A percentile compares a stretch with the other conserved stretches of the same genome.
phyloP scores from a whole-genome alignment of 228 moss, liverwort and hornwort species.

The Sphagnum fallax region DNA sequence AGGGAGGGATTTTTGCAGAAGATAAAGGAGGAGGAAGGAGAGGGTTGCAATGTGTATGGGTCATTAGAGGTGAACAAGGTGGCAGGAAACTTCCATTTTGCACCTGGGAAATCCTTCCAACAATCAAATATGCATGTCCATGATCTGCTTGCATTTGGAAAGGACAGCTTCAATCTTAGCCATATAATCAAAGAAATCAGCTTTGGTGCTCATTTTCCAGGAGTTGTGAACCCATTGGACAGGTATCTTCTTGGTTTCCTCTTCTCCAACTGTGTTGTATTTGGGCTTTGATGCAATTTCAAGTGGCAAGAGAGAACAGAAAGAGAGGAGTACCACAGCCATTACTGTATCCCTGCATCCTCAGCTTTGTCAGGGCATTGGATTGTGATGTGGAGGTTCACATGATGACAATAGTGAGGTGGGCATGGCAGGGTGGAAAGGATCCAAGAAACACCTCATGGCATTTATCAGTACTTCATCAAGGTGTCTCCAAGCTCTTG shows the following conservation, averaged over 20 bases:
- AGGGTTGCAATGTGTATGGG: constrained; percentile 91
- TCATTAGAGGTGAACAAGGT: constrained; percentile 97
- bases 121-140: constrained; percentile 98
- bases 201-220: constrained; percentile 60
- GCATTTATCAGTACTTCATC: constrained; percentile 64
- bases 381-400: background rate
- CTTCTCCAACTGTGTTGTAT: too few species aligned
- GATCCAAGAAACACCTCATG: constrained; percentile 36
- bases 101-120: constrained; percentile 98
- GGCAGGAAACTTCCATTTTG: constrained; percentile 99
- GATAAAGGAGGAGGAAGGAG: constrained; percentile 94
- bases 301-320: too few species aligned
- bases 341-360: too few species aligned
- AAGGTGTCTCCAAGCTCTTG: constrained; percentile 24
- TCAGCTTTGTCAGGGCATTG: background rate
- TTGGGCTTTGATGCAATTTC: too few species aligned
- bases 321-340: too few species aligned
- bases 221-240: constrained; percentile 60
- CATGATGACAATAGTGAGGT: background rate
- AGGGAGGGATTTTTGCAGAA: constrained; percentile 87
- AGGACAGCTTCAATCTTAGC: constrained; percentile 87
- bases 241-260: constrained; percentile 22
- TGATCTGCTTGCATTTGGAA: constrained; percentile 89
- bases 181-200: constrained; percentile 61
- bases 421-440: constrained; percentile 33